Evolutionary conservation across 306 rosid genomes (phyloP).

Genomic region (Cyclanthera cordifolia): DNA sequence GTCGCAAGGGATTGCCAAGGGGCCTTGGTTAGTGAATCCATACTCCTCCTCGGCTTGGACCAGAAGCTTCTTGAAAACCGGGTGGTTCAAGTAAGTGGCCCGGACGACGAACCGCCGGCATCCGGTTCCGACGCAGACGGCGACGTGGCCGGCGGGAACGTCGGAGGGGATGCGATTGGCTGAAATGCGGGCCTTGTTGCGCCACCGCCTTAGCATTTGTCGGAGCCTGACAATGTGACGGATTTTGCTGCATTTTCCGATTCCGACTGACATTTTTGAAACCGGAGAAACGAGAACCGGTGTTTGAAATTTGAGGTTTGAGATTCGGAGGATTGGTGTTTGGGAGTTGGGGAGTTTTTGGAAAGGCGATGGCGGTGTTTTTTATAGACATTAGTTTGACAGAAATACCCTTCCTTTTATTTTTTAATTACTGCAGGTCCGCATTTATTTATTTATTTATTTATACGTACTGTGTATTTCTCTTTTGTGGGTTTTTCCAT

Average conservation of each 20-base stretch:
- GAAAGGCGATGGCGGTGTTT: not conserved
- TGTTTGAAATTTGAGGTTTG: not conserved
- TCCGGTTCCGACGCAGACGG: slow-evolving; percentile 59
- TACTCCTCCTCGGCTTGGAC: slow-evolving; percentile 71
- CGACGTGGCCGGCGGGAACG: slow-evolving; percentile 87
- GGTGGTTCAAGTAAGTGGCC: slow-evolving; percentile 78
- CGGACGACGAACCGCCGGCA: slow-evolving; percentile 55
- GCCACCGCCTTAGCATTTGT: slow-evolving; percentile 82
- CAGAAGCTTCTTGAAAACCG: slow-evolving; percentile 65
- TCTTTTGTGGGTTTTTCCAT: not conserved
- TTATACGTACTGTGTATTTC: not conserved
- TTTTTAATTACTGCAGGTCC: not conserved
- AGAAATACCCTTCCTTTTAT: not conserved
- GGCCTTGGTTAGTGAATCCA: slow-evolving; percentile 62
- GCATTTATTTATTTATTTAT: no score
- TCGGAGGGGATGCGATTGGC: slow-evolving; percentile 59
- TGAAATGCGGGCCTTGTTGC: slow-evolving; percentile 66
- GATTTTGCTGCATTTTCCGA: slow-evolving; percentile 76
- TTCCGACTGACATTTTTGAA: slow-evolving; percentile 35
- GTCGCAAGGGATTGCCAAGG: slow-evolving; percentile 75
- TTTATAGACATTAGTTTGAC: not conserved
- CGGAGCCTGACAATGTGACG: slow-evolving; percentile 84
- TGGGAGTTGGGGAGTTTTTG: slow-evolving; percentile 7
- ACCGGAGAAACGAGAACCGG: not conserved
- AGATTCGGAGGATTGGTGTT: not conserved